phyloP scores from a whole-genome alignment of 768 basidiomycete species.

The Auricularia sp. region DNA sequence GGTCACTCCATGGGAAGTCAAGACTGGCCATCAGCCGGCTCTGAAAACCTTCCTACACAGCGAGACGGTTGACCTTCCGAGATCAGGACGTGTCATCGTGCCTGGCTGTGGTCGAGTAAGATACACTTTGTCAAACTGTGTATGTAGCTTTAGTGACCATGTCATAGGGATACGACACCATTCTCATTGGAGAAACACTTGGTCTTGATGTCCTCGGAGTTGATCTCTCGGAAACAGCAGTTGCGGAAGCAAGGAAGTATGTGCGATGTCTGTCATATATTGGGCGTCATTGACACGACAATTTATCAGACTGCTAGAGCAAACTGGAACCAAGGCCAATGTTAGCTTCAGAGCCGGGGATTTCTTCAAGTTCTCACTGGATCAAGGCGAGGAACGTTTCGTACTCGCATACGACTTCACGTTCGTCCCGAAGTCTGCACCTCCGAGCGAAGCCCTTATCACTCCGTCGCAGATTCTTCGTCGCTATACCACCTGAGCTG shows the following conservation, averaged over 20 bases:
- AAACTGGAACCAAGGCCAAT: neutral
- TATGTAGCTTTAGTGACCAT: neutral
- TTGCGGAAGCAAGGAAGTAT: constrained; percentile 35
- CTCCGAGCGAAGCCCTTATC: neutral
- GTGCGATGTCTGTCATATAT: neutral
- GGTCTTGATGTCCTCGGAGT: constrained; percentile 40
- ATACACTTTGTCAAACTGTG: neutral
- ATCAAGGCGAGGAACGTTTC: constrained; percentile 27
- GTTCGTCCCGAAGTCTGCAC: constrained; percentile 16
- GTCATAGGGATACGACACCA: constrained; percentile 49
- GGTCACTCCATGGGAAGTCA: constrained; percentile 53
- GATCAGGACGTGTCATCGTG: constrained; percentile 33
- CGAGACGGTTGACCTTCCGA: constrained; percentile 34
- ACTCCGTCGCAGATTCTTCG: constrained; percentile 45
- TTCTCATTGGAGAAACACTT: constrained; percentile 39
- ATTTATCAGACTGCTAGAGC: neutral
- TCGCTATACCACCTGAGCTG: constrained; percentile 49
- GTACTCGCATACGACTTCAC: constrained; percentile 62
- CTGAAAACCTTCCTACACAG: constrained; percentile 42
- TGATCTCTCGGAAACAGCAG: constrained; percentile 48
- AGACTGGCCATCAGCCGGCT: constrained; percentile 43
- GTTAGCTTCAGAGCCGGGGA: constrained; percentile 24
- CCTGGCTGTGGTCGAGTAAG: constrained; percentile 48
- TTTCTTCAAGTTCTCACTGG: constrained; percentile 40
- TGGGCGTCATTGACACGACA: neutral